These are phyloP conservation scores for Arthrobotrys sinensis DNA, from an alignment of 2,329 filamentous ascomycete species.

Conservation along the genomic window DNA sequence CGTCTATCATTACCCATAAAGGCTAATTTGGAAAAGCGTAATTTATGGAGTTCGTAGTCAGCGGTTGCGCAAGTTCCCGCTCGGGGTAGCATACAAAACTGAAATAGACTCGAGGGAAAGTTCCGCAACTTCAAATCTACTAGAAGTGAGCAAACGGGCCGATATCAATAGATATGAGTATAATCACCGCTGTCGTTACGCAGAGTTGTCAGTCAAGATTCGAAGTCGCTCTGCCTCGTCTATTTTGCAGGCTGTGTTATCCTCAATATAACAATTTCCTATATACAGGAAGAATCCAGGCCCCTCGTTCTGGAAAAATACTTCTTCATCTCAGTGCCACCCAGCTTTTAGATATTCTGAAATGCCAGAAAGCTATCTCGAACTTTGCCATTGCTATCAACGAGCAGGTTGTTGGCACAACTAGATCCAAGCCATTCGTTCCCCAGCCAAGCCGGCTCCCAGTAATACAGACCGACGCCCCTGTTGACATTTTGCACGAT, in stretches of 20 bases:
- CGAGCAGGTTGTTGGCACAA: constrained; percentile 52
- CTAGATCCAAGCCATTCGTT: constrained; percentile 69
- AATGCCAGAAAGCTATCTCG: constrained; percentile 54
- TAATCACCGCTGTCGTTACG: no score
- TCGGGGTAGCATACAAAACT: neutral
- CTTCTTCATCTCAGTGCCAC: neutral
- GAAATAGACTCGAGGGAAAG: neutral
- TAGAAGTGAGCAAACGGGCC: no score
- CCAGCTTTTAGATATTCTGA: constrained; percentile 33
- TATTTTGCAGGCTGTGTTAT: no score
- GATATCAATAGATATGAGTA: no score
- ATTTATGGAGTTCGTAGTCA: neutral
- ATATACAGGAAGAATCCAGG: neutral
- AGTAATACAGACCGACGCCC: constrained; percentile 78
- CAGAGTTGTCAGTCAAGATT: no score
- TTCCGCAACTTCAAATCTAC: neutral
- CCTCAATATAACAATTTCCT: no score
- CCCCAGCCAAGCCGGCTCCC: constrained; percentile 81
- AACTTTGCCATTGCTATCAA: constrained; percentile 52
- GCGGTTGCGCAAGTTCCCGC: neutral
- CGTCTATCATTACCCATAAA: constrained; percentile 1
- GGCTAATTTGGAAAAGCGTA: neutral
- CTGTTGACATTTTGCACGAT: constrained; percentile 71
- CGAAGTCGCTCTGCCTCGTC: no score
- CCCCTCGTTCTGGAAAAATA: neutral